Evolutionary conservation across 345 rosid genomes (phyloP), one percentile per base, ranked within the genome.

Genomic region (Mallotus nudiflorus): DNA sequence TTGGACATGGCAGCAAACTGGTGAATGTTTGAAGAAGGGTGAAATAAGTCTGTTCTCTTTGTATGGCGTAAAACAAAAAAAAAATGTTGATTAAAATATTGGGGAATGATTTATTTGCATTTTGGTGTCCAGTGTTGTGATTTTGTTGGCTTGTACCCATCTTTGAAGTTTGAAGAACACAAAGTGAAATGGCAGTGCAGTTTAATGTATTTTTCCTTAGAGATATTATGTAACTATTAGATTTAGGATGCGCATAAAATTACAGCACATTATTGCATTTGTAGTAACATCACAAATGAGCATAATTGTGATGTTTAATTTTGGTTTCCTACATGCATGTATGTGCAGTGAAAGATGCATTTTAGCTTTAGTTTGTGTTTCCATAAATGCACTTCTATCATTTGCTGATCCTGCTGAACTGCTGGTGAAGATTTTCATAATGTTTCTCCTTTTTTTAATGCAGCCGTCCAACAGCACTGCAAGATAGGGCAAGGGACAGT

Each of bases 401-500:
- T 56, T 28, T n/a, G 4, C 45, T 42, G 29, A 9, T 40, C 14
- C 44, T 63, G 6, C 14, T 44, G 24, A 16, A 27, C 10, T 63
- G 18, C 14, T 44, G 15, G 20, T 56, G 16, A 28, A 15, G 27
- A 45, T 69, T 22, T 46, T 12, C 22, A 56, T 65, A 49, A 29
- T 73, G 13, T 63, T 63, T 58, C 72, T 67, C 25, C 56, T 69
- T 70, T 29, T 74, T 59, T 31, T 78, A n/a, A 15, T 83, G 69
- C 92, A 95, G 99, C 73, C 97, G 97, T 29, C 99, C 99, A 27
- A 89, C 92, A 50, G 90, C 96, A 28, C 73, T 92, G 79, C 98
- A 92, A 68, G 99, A 92, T 71, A 92, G 98, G 85, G 80, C 91
- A 19, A 88, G 89, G 72, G 99, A 96, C 58, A 92, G 98, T 51